phyloP scores from a whole-genome alignment of 2,329 filamentous ascomycete genomes.

The Escovopsis sp. region DNA sequence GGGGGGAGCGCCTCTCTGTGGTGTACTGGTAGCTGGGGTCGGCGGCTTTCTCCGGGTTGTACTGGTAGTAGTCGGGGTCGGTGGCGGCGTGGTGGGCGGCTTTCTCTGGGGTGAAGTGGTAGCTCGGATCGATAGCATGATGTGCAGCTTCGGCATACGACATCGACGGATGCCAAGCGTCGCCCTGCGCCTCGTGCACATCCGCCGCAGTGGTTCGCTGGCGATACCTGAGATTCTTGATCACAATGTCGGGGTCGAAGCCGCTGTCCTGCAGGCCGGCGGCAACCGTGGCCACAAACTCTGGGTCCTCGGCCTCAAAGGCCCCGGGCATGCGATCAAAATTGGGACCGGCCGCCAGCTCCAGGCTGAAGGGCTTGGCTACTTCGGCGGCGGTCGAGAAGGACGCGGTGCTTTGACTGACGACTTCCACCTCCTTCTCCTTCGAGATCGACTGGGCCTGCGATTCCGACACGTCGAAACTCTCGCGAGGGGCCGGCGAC shows the following conservation, averaged over 20 bases:
- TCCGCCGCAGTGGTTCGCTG: conserved; percentile 48
- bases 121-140: conserved; percentile 2
- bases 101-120: background rate
- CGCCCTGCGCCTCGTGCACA: conserved; percentile 30
- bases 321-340: conserved; percentile 43
- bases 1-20: background rate
- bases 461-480: too few species aligned
- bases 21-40: conserved; percentile 1
- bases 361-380: too few species aligned
- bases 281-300: conserved; percentile 54
- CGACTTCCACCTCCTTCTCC: too few species aligned
- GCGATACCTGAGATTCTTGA: conserved; percentile 48
- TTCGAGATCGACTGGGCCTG: too few species aligned
- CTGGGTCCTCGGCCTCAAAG: conserved; percentile 45
- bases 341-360: conserved; percentile 20
- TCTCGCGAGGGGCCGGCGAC: conserved; percentile 30
- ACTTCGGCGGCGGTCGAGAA: too few species aligned
- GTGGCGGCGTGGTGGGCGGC: too few species aligned
- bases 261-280: conserved; percentile 54
- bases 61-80: too few species aligned
- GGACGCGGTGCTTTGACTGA: too few species aligned
- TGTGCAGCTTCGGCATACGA: conserved; percentile 29
- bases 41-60: background rate
- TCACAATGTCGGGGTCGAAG: conserved; percentile 56
- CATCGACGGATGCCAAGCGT: conserved; percentile 28